Evolutionary conservation across 2,329 filamentous ascomycete genomes (phyloP).

Genomic region (Mollisia scopiformis): DNA sequence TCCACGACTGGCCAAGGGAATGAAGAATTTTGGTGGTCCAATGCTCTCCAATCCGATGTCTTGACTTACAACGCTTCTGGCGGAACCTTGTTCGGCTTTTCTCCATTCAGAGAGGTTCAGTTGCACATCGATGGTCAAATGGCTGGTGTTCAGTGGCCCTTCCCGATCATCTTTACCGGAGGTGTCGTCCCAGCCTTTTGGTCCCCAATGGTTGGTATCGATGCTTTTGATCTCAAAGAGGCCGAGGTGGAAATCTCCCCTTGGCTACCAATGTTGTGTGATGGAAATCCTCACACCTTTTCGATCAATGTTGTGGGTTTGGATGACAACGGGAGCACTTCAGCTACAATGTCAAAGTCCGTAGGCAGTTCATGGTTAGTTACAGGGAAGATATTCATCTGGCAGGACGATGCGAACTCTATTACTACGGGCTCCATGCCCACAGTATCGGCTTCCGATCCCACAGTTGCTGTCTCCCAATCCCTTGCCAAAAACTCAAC

Average conservation of each 20-base stretch:
- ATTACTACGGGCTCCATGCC: constrained; percentile 52
- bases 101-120: constrained; percentile 76
- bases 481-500: constrained; percentile 44
- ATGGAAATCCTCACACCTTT: constrained; percentile 66
- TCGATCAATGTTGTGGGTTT: constrained; percentile 67
- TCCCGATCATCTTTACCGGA: constrained; percentile 78
- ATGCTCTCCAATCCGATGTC: constrained; percentile 64
- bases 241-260: constrained; percentile 77
- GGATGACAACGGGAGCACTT: constrained; percentile 51
- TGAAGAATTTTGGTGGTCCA: constrained; percentile 86
- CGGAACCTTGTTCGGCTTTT: constrained; percentile 64
- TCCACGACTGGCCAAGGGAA: constrained; percentile 72
- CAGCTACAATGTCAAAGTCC: constrained; percentile 50
- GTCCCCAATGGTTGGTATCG: constrained; percentile 73
- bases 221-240: constrained; percentile 76
- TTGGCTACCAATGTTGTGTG: constrained; percentile 68
- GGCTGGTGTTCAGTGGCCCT: constrained; percentile 78
- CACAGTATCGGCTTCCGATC: constrained; percentile 34
- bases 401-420: constrained; percentile 55
- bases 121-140: constrained; percentile 70
- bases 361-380: constrained; percentile 71
- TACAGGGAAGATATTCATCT: constrained; percentile 76
- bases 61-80: constrained; percentile 57
- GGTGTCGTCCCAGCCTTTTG: constrained; percentile 75
- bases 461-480: constrained; percentile 52